phyloP scores from a whole-genome alignment of 2,329 filamentous ascomycete genomes.

The Fusarium devonianum region DNA sequence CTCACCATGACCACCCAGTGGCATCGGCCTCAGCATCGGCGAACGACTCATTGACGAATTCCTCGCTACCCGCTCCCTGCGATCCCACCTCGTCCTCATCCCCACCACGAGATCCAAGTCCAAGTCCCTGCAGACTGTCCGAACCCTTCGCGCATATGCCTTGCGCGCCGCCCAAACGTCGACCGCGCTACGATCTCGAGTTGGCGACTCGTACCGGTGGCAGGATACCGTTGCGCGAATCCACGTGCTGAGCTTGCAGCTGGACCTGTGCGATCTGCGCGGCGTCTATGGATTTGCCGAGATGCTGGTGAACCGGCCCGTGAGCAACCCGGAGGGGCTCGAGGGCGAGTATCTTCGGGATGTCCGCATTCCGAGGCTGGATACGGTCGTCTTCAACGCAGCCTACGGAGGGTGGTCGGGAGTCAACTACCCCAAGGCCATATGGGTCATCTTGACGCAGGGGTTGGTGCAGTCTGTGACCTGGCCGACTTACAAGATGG shows the following conservation, averaged over 20 bases:
- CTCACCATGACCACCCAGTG: slow-evolving; percentile 60
- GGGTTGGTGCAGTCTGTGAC: slow-evolving; percentile 74
- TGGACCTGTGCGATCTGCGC: slow-evolving; percentile 67
- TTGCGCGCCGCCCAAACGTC: slow-evolving; percentile 52
- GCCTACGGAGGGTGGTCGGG: slow-evolving; percentile 87
- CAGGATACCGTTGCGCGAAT: slow-evolving; percentile 57
- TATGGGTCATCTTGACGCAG: slow-evolving; percentile 60
- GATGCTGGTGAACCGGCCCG: slow-evolving; percentile 52
- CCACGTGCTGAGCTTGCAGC: slow-evolving; percentile 64
- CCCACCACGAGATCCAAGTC: slow-evolving; percentile 79
- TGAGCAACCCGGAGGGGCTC: slow-evolving; percentile 55
- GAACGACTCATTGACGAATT: slow-evolving; percentile 91
- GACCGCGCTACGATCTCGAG: slow-evolving; percentile 47
- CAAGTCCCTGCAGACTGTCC: slow-evolving; percentile 78
- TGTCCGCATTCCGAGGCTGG: slow-evolving; percentile 72
- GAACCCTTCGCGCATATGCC: slow-evolving; percentile 67
- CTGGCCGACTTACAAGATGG: slow-evolving; percentile 79
- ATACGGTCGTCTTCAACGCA: slow-evolving; percentile 84
- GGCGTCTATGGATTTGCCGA: slow-evolving; percentile 59
- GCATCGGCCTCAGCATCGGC: slow-evolving; percentile 84
- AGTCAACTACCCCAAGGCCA: slow-evolving; percentile 71
- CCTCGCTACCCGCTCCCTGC: slow-evolving; percentile 70
- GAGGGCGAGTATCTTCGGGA: slow-evolving; percentile 49
- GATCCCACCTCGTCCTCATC: slow-evolving; percentile 77
- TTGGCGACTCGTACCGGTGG: slow-evolving; percentile 45